Conservation (phyloP, 306 rosid genomes). For the Purshia tridentata region DNA sequence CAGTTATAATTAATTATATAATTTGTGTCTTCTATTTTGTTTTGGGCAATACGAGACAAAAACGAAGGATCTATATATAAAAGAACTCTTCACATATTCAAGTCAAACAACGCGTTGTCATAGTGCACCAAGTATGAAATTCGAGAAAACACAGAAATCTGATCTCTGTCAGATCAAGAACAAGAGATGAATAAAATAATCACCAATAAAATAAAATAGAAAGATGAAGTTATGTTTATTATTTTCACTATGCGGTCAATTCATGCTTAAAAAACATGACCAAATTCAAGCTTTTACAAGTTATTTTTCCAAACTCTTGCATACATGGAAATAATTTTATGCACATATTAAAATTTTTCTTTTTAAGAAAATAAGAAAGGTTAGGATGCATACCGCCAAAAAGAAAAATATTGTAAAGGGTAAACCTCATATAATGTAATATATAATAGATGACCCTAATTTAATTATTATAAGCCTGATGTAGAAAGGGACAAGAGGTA, state of each 20-base stretch:
- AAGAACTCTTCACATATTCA: not conserved
- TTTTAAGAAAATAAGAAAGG: not conserved
- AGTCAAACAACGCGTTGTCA: not conserved
- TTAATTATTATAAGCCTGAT: not conserved
- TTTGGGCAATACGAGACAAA: not conserved
- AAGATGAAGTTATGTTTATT: not conserved
- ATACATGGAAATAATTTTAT: slow-evolving; percentile 3
- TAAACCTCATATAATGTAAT: not conserved
- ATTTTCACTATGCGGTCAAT: too few relatives aligned
- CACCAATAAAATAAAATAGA: not conserved
- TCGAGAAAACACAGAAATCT: not conserved
- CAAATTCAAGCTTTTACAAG: not conserved
- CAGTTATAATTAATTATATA: too few relatives aligned
- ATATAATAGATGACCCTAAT: not conserved
- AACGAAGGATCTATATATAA: not conserved
- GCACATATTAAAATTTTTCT: not conserved
- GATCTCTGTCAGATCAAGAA: too few relatives aligned
- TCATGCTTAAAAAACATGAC: not conserved
- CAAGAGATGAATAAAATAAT: not conserved
- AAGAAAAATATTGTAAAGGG: not conserved
- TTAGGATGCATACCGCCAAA: not conserved
- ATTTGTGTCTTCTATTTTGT: not conserved
- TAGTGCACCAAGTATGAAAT: not conserved
- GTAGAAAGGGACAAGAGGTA: not conserved
- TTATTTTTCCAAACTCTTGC: not conserved